A percentile compares a stretch with the other conserved stretches of the same genome.
phyloP scores from a whole-genome alignment of 1,139 yeast genomes.

The Yamadazyma sp. region DNA sequence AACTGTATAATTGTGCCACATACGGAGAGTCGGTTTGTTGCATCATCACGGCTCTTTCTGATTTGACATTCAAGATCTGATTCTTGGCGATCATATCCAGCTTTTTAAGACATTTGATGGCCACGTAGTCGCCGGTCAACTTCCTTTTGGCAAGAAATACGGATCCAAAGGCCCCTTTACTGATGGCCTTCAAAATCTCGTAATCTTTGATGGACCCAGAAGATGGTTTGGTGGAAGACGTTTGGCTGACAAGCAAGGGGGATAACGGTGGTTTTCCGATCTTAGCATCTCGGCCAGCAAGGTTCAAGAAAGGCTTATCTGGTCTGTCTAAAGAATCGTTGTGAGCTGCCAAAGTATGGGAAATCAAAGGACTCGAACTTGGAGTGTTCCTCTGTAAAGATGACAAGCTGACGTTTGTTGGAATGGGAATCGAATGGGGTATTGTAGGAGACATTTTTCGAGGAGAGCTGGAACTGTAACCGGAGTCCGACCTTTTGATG shows the following conservation, averaged over 20 bases:
- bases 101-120: constrained; percentile 90
- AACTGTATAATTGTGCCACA: constrained; percentile 85
- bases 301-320: constrained; percentile 8
- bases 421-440: constrained; percentile 35
- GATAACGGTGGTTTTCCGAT: constrained; percentile 67
- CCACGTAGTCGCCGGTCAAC: constrained; percentile 91
- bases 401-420: constrained; percentile 48
- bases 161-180: constrained; percentile 97
- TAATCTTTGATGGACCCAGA: constrained; percentile 83
- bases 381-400: constrained; percentile 61
- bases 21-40: constrained; percentile 92
- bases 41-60: constrained; percentile 97
- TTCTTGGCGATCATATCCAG: constrained; percentile 97
- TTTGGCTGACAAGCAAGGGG: constrained; percentile 71
- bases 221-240: constrained; percentile 48
- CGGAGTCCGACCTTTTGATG: constrained; percentile 21
- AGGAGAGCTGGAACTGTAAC: constrained; percentile 51
- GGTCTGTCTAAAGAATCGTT: constrained; percentile 9
- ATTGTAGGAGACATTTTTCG: constrained; percentile 32
- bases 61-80: constrained; percentile 90
- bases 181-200: constrained; percentile 87
- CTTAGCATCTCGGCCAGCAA: constrained; percentile 2
- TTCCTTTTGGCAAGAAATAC: constrained; percentile 84
- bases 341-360: constrained; percentile 11
- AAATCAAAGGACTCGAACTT: constrained; percentile 40